phyloP scores from a whole-genome alignment of 1,139 yeast species.

The Kodamaea derodonti region DNA sequence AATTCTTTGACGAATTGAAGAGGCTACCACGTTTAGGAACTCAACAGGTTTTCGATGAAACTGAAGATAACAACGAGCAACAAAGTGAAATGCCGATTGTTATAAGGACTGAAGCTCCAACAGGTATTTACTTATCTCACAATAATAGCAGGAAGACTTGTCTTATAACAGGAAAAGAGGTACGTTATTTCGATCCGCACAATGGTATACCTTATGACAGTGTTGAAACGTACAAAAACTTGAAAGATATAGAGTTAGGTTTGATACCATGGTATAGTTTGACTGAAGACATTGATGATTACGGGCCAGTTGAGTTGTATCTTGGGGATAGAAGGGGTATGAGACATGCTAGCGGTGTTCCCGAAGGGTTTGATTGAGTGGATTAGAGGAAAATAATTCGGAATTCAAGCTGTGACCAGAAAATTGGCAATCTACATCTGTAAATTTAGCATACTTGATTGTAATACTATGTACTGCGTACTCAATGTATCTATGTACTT shows the following conservation, averaged over 20 bases:
- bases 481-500: no score
- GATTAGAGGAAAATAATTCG: no score
- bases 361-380: constrained; percentile 61
- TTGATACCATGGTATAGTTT: constrained; percentile 64
- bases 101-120: constrained; percentile 63
- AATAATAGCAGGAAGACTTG: constrained; percentile 69
- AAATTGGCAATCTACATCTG: no score
- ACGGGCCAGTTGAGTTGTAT: constrained; percentile 62
- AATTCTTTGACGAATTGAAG: constrained; percentile 48
- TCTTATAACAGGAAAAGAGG: constrained; percentile 73
- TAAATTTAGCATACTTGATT: no score
- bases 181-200: constrained; percentile 82
- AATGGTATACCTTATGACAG: constrained; percentile 83
- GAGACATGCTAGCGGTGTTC: constrained; percentile 82
- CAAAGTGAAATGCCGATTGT: constrained; percentile 45
- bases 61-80: constrained; percentile 33
- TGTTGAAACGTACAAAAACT: constrained; percentile 70
- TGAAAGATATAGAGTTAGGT: constrained; percentile 66
- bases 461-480: no score
- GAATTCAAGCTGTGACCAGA: no score
- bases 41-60: constrained; percentile 47
- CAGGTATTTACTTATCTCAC: constrained; percentile 64
- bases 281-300: constrained; percentile 36
- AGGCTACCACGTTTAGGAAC: constrained; percentile 66
- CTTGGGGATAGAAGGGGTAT: constrained; percentile 51